Conservation (phyloP, 106 monocot genomes). For the Phalaenopsis aphrodite region DNA sequence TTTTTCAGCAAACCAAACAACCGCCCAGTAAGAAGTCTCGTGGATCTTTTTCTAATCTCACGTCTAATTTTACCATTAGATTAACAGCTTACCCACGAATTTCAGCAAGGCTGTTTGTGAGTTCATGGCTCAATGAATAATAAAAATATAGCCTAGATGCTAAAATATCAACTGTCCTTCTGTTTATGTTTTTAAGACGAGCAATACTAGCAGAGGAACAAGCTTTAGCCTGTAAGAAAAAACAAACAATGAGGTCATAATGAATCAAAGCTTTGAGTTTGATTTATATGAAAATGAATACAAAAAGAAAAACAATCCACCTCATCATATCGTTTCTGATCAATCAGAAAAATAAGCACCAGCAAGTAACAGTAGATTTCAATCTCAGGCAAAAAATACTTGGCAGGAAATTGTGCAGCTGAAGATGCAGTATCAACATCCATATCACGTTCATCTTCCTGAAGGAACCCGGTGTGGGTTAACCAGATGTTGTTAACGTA, state of each 20-base stretch:
- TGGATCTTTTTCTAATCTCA: too few relatives aligned
- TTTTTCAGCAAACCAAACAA: too few relatives aligned
- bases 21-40: too few relatives aligned
- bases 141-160: conserved; percentile 88
- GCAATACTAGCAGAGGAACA: conserved; percentile 89
- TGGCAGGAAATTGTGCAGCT: conserved; percentile 38
- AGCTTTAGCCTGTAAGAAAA: conserved; percentile 67
- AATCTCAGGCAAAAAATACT: conserved; percentile 74
- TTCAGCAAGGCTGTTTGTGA: conserved; percentile 87
- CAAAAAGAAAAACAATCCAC: conserved; percentile 18
- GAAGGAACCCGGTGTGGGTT: not conserved
- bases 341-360: conserved; percentile 89
- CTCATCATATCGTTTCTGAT: conserved; percentile 83
- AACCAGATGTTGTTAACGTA: not conserved
- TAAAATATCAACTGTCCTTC: conserved; percentile 94
- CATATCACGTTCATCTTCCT: conserved; percentile 92
- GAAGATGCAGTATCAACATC: conserved; percentile 66
- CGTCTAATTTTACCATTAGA: not conserved
- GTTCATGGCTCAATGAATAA: conserved; percentile 84
- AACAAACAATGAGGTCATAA: not conserved
- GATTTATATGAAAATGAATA: not conserved
- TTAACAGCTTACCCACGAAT: conserved; percentile 81
- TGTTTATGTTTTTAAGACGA: conserved; percentile 73
- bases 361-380: conserved; percentile 97
- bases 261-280: not conserved